Evolutionary conservation across 768 basidiomycete species (phyloP), one percentile per base, ranked within the genome.

Genomic region (Chiua virens): DNA sequence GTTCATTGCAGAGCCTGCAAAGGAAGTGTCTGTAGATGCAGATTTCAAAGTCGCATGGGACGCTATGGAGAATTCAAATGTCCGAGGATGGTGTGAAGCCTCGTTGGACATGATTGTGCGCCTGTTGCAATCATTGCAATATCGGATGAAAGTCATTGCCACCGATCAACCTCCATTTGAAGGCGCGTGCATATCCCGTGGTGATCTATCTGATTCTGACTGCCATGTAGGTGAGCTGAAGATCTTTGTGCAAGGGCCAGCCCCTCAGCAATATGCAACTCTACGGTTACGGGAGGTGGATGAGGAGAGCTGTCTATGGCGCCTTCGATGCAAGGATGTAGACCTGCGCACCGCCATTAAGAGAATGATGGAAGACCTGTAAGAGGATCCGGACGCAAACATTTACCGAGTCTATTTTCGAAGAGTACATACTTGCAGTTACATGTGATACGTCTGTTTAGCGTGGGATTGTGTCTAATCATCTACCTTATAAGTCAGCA

Each of bases 271-370:
- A 39, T 39, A 39, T 9, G 79, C 78, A 6, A 72, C 74, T 13
- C 63, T 89, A 28, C 79, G 86, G 30, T 66, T 90, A 42, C 79
- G 75, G 44, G 82, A 81, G 55, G 77, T 78, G 18, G 83, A 86
- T 5, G 88, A 87, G 36, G 83, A 84, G 28, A 79, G 85, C 25
- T 87, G 86, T 61, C 63, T 90, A 41, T 90, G 88, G 87, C 78
- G 82, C 43, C 47, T 89, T 52, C 82, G 85, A 25, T 79, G 82
- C 59, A 72, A 68, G 11, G 77, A 83, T 45, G 60, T 57, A 15
- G 67, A 58, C 15, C 55, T 86, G 54, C 65, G 78, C 49, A 68
- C 55, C 22, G 56, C 69, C 20, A 73, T 87, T 47, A 80, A 79
- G 67, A 65, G 64, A 35, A 43, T 73, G 51, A 64, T 85, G 49